These are phyloP conservation scores for Amylocystis lapponica DNA, from an alignment of 768 basidiomycete genomes.

Conservation along the genomic window DNA sequence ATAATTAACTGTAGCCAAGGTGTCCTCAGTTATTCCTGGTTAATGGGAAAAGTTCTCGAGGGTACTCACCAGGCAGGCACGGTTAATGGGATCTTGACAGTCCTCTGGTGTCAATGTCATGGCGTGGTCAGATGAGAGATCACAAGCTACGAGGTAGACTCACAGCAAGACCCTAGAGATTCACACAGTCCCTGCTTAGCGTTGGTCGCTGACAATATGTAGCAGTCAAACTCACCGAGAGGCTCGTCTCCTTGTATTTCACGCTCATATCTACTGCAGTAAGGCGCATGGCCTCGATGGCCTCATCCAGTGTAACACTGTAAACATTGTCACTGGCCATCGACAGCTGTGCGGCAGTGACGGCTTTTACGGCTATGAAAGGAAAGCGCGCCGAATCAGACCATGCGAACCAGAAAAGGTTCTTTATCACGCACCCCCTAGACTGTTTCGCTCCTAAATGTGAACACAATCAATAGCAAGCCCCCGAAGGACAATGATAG, in stretches of 20 bases:
- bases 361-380: conserved; percentile 75
- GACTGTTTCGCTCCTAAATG: conserved; percentile 73
- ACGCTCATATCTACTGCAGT: conserved; percentile 94
- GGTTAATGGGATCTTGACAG: conserved; percentile 78
- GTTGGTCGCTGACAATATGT: neutral
- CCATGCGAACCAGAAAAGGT: neutral
- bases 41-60: no score
- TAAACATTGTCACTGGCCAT: conserved; percentile 89
- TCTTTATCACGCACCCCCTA: no score
- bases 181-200: conserved; percentile 1
- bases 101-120: conserved; percentile 38
- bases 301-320: conserved; percentile 86
- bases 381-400: no score
- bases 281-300: conserved; percentile 90
- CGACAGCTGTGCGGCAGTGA: conserved; percentile 91
- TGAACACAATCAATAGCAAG: neutral
- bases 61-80: conserved; percentile 69
- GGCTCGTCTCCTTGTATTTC: conserved; percentile 93
- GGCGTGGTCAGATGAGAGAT: conserved; percentile 6
- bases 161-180: conserved; percentile 51
- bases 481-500: neutral
- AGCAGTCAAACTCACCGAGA: conserved; percentile 54
- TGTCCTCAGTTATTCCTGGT: no score
- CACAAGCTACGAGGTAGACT: conserved; percentile 20
- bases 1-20: no score